Evolutionary conservation across 805 yeast species (phyloP).

Genomic region (Spathaspora gorwiae): DNA sequence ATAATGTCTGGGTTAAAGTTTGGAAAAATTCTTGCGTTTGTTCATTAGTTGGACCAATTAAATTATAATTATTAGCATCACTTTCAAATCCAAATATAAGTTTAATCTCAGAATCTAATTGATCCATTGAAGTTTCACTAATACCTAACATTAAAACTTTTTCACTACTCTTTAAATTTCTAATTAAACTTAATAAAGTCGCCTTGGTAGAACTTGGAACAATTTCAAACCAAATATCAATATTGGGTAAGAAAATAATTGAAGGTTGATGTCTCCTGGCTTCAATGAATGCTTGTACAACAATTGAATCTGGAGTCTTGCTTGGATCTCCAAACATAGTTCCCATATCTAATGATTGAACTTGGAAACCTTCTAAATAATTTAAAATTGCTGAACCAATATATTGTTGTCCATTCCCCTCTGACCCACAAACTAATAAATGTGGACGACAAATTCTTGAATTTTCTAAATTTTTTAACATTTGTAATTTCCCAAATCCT

Average conservation of each 20-base stretch:
- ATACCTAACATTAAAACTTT: conserved; percentile 70
- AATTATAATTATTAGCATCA: conserved; percentile 40
- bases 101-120: conserved; percentile 44
- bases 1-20: conserved; percentile 53
- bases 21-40: conserved; percentile 58
- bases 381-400: conserved; percentile 77
- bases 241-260: conserved; percentile 75
- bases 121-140: conserved; percentile 45
- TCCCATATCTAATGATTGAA: conserved; percentile 81
- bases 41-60: conserved; percentile 37
- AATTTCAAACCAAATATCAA: conserved; percentile 70
- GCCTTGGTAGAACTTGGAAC: conserved; percentile 67
- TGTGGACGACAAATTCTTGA: conserved; percentile 81
- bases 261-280: conserved; percentile 88
- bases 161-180: conserved; percentile 68
- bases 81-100: conserved; percentile 53
- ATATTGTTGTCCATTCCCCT: conserved; percentile 86
- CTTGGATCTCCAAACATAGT: conserved; percentile 73
- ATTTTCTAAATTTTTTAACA: conserved; percentile 43
- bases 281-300: conserved; percentile 81
- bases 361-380: conserved; percentile 81
- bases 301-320: conserved; percentile 74
- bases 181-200: conserved; percentile 64
- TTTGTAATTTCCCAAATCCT: conserved; percentile 66
- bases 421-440: conserved; percentile 63